These are phyloP conservation scores for Amorphotheca resinae DNA, from an alignment of 495 filamentous ascomycete species.

Conservation along the genomic window DNA sequence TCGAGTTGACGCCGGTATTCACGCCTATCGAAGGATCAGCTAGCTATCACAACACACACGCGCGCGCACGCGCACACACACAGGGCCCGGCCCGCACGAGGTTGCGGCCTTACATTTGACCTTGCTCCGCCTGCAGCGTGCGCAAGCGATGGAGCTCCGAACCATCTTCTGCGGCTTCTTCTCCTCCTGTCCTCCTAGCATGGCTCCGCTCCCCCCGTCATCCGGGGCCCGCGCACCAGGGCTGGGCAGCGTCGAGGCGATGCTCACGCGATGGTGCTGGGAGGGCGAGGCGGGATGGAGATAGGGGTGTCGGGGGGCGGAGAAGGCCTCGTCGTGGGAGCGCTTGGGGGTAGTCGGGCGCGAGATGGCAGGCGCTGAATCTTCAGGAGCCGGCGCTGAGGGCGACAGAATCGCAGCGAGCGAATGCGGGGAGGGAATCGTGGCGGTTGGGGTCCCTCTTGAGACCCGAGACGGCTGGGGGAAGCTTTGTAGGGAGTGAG, in stretches of 20 bases:
- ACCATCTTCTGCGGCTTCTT: conserved; percentile 44
- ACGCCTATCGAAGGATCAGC: conserved; percentile 22
- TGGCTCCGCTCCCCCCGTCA: conserved; percentile 19
- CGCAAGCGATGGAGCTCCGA: conserved; percentile 72
- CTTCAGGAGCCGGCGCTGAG: conserved; percentile 15
- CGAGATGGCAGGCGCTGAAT: conserved; percentile 8
- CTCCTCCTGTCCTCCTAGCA: conserved; percentile 25
- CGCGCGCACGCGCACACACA: too few relatives aligned
- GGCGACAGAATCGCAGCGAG: conserved; percentile 24
- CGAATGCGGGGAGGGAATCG: conserved; percentile 22
- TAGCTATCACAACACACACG: background rate
- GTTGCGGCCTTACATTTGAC: conserved; percentile 44
- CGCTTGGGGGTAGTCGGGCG: conserved; percentile 19
- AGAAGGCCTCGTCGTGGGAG: conserved; percentile 20
- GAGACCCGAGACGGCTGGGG: conserved; percentile 11
- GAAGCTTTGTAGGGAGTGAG: background rate
- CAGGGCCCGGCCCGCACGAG: too few relatives aligned
- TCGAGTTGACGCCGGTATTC: conserved; percentile 62
- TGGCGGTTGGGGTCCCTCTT: conserved; percentile 19
- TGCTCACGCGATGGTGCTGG: conserved; percentile 9
- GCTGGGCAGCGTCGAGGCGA: conserved; percentile 8
- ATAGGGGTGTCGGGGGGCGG: conserved; percentile 11
- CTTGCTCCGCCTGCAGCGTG: conserved; percentile 66
- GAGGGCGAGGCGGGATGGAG: conserved; percentile 15
- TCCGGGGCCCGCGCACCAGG: conserved; percentile 9